Evolutionary conservation across 306 rosid species (phyloP).

Genomic region (Lathyrus oleraceus): DNA sequence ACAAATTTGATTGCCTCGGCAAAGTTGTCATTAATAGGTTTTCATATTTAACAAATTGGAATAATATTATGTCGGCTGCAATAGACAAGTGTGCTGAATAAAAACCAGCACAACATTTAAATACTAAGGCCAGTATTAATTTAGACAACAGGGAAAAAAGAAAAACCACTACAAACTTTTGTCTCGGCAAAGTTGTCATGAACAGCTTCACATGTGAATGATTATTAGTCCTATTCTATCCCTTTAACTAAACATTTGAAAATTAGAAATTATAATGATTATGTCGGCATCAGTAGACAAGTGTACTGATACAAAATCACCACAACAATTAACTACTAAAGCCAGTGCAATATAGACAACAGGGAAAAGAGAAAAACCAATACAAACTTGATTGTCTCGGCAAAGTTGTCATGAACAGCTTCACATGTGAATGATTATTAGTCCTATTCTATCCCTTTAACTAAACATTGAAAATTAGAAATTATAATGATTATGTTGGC

Average conservation of each 20-base stretch:
- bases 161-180: constrained; percentile 38
- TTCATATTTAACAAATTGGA: too few species aligned
- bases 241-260: too few species aligned
- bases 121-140: constrained; percentile 31
- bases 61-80: constrained; percentile 20
- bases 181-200: constrained; percentile 73
- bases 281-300: constrained; percentile 30
- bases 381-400: constrained; percentile 44
- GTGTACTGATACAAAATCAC: constrained; percentile 30
- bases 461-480: too few species aligned
- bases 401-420: constrained; percentile 57
- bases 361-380: constrained; percentile 70
- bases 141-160: constrained; percentile 81
- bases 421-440: too few species aligned
- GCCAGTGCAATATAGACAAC: constrained; percentile 57
- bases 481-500: constrained; percentile 3
- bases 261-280: too few species aligned
- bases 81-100: constrained; percentile 26
- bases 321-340: constrained; percentile 1
- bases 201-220: not conserved
- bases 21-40: constrained; percentile 38
- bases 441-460: too few species aligned
- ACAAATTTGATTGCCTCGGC: constrained; percentile 49
- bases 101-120: constrained; percentile 30
- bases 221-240: too few species aligned